These are phyloP conservation scores for Aethionema arabicum DNA, from an alignment of 345 rosid species.

Conservation along the genomic window DNA sequence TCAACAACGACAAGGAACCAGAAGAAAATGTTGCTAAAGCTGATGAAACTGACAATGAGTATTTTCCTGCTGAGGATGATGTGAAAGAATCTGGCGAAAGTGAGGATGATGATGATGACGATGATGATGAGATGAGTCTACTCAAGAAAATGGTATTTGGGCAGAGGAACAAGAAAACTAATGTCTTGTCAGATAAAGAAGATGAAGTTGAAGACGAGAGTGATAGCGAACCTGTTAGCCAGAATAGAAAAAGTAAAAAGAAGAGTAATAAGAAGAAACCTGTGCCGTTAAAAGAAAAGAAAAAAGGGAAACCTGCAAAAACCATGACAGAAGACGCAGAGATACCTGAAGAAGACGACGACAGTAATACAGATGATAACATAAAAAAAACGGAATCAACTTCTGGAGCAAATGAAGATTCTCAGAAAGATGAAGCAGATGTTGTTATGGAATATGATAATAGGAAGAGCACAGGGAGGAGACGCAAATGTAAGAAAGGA, in stretches of 20 bases:
- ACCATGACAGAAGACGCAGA: slow-evolving; percentile 32
- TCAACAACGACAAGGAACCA: slow-evolving; percentile 36
- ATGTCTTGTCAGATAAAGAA: slow-evolving; percentile 34
- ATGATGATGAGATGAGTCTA: slow-evolving; percentile 49
- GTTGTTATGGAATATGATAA: slow-evolving; percentile 29
- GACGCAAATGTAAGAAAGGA: slow-evolving; percentile 35
- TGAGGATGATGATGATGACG: slow-evolving; percentile 37
- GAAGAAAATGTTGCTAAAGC: slow-evolving; percentile 34
- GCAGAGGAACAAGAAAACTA: slow-evolving; percentile 48
- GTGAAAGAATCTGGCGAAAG: slow-evolving; percentile 33
- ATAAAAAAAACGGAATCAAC: slow-evolving; percentile 32
- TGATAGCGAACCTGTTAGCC: slow-evolving; percentile 44
- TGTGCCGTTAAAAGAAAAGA: too few relatives aligned
- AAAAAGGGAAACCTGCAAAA: slow-evolving; percentile 39
- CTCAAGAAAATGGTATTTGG: slow-evolving; percentile 72
- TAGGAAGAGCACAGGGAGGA: slow-evolving; percentile 36
- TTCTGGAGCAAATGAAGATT: slow-evolving; percentile 28
- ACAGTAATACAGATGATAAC: slow-evolving; percentile 29
- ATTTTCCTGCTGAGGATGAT: slow-evolving; percentile 38
- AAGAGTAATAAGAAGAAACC: slow-evolving; percentile 48
- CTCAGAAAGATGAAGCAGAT: slow-evolving; percentile 31
- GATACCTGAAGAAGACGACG: slow-evolving; percentile 36
- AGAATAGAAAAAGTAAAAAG: slow-evolving; percentile 47
- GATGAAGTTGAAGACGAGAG: slow-evolving; percentile 40
- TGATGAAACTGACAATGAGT: slow-evolving; percentile 40